Base-by-base conservation (phyloP, 1,284 basidiomycete species). In the Ustilago nuda region DNA sequence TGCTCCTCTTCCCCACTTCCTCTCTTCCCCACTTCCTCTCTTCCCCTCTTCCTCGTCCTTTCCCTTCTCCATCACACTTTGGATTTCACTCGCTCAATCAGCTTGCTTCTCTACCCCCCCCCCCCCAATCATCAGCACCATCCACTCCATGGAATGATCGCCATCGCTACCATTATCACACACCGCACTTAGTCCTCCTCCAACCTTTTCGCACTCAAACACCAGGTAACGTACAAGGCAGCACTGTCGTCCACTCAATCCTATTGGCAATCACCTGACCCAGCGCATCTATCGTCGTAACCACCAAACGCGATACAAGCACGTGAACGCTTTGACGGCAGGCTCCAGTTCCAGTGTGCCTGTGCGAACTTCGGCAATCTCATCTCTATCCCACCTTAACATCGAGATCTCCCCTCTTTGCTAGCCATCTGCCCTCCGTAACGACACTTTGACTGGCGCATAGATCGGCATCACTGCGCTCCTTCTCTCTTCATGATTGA, bases 401-500 rank as follows among this genome's bases (percentile, higher is more conserved):
- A 51, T 17, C 50, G 2, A 51, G 50, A 45, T 45, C n/a, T 50
- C 48, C 30, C 15, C 27, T 32, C 48, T 50, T 32, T n/a, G n/a
- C 27, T 13, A 45, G 48, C 48, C 8, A 50, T 17, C 48, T 32
- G 8, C 11, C 17, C 37, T 17, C 15, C 9, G n/a, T 11, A 9
- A 23, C 7, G 43, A 15, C 9, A 32, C 51, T 43, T 45, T 27
- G 17, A 48, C 27, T 19, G 7, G 35, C 52, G 50, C 56, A 54
- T 41, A 43, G 36, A 66, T 32, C 37, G 19, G 8, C 54, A 23
- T n/a, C 36, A 13, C 52, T 15, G n/a, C 27, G n/a, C 17, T 8
- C 11, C 55, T 46, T 35, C 2, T 8, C 32, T 55, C 57, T 19
- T 7, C 50, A 73, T 73, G 71, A 35, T 56, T 15, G 61, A 61